Conservation (phyloP, 176 grass and related monocot genomes). For the Bolboschoenus planiculmis region DNA sequence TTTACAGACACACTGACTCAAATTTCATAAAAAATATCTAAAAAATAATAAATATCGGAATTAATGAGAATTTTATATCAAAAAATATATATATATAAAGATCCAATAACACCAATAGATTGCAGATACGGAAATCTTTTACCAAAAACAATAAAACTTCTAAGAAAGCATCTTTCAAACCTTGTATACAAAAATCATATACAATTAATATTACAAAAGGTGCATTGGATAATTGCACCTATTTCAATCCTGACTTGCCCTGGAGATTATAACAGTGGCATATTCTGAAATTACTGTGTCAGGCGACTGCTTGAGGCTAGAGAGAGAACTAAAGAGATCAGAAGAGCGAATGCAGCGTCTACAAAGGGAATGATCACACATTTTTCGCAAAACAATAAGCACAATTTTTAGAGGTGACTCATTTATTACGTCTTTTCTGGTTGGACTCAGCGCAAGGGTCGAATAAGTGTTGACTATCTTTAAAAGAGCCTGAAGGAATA, state of each 20-base stretch:
- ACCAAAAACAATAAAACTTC: not conserved
- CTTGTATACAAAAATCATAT: not conserved
- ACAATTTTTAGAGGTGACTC: conserved; percentile 84
- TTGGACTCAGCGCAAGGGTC: conserved; percentile 59
- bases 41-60: no score
- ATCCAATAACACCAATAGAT: not conserved
- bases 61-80: no score
- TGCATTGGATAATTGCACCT: not conserved
- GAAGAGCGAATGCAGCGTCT: conserved; percentile 65
- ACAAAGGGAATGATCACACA: conserved; percentile 75
- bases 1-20: no score
- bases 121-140: not conserved
- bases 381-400: conserved; percentile 80
- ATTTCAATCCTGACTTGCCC: conserved; percentile 39
- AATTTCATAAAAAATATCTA: no score
- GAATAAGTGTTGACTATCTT: conserved; percentile 73
- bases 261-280: conserved; percentile 45
- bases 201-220: not conserved
- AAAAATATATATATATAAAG: not conserved
- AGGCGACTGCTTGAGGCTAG: conserved; percentile 62
- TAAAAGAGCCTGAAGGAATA: conserved; percentile 54
- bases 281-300: conserved; percentile 62
- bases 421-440: conserved; percentile 47
- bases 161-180: not conserved
- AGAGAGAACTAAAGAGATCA: conserved; percentile 49